Evolutionary conservation across 768 basidiomycete species (phyloP), one percentile per base, ranked within the genome.

Genomic region (Pulveroboletus ravenelii): DNA sequence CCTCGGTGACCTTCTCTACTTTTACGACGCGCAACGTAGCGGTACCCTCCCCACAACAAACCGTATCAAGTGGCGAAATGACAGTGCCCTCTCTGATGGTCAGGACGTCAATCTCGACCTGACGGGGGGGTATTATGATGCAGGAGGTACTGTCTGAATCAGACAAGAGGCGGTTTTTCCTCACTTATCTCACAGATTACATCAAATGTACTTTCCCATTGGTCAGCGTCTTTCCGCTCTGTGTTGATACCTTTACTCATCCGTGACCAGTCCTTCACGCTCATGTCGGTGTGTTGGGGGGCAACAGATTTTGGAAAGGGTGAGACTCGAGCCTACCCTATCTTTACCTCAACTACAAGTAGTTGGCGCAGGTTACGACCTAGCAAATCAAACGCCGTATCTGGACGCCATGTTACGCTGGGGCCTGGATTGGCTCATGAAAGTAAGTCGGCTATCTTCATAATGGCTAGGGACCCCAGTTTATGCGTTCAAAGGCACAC

Each of bases 371-470:
- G 88, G 87, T 14, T 96, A 93, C 62, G 89, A 93, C 56, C 58
- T 81, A 45, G 82, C 90, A 46, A 88, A 89, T 47, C 93, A 95
- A 69, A 91, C 92, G 1, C 79, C 82, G 3, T 96, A 95, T 66
- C 80, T 96, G n/a, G 94, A 96, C 60, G 80, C 81, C 53, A 93
- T 89, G 76, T 71, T 95, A 46, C 81, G 93, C 52, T 95, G 90
- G 89, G 86, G 92, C 23, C 78, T 92, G 40, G 87, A 92, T 67
- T 96, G 92, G 91, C 71, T 94, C 45, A 90, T 94, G 46, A 91
- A 89, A 74, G 92, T 85, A 50, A 53, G 74, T 45, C n/a, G 15
- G 18, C 3, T 10, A 7, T 46, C 13, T 18, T 43, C 8, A n/a
- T 29, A 6, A 31, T 23, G 42, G 23, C 46, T 12, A 13, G 39